Evolutionary conservation across 2,329 filamentous ascomycete species (phyloP).

Genomic region (Iodosphaeria phyllophila): DNA sequence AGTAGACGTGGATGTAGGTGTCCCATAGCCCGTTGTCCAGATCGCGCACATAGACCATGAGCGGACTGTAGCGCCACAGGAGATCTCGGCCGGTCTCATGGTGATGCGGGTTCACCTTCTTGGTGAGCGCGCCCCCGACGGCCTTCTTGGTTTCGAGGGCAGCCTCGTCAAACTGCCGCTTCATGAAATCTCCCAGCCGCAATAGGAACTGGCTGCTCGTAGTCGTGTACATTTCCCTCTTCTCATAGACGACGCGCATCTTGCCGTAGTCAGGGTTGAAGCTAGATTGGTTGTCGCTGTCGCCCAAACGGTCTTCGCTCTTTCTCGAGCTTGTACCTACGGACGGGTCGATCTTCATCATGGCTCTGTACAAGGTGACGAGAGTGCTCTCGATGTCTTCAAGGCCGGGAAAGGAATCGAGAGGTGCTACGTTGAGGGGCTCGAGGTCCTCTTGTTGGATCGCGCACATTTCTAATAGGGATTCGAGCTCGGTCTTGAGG

Average conservation of each 20-base stretch:
- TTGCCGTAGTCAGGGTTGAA: conserved; percentile 62
- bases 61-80: conserved; percentile 74
- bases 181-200: conserved; percentile 66
- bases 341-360: conserved; percentile 80
- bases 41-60: conserved; percentile 78
- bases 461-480: conserved; percentile 76
- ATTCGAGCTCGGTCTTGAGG: conserved; percentile 74
- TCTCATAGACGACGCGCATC: conserved; percentile 89
- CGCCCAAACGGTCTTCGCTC: conserved; percentile 27
- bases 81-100: conserved; percentile 54
- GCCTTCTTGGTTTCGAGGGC: conserved; percentile 50
- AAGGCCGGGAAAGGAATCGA: conserved; percentile 53
- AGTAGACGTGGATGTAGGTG: conserved; percentile 58
- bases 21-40: conserved; percentile 72
- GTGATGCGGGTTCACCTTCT: conserved; percentile 51
- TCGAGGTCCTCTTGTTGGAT: conserved; percentile 63
- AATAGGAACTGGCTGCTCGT: conserved; percentile 63
- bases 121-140: conserved; percentile 38
- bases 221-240: conserved; percentile 71
- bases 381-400: conserved; percentile 62
- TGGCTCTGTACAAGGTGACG: conserved; percentile 73
- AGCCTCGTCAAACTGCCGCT: conserved; percentile 58
- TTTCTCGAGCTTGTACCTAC: conserved; percentile 32
- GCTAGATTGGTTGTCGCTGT: conserved; percentile 26
- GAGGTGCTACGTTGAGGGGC: conserved; percentile 51